phyloP scores from a whole-genome alignment of 1,284 basidiomycete genomes.

The Moesziomyces sp. region DNA sequence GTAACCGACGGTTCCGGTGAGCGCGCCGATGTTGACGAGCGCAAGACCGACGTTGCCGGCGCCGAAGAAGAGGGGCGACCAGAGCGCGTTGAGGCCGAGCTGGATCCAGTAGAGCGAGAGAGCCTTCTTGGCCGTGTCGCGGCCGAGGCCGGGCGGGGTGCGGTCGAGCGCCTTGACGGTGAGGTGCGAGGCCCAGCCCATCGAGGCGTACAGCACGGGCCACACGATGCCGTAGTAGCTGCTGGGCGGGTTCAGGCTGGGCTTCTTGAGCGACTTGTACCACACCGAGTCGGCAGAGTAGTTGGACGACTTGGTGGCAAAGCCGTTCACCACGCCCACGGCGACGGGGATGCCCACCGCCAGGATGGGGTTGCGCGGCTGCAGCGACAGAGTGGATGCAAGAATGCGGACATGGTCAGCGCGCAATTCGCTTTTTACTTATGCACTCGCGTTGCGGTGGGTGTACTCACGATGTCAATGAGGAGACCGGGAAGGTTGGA shows the following conservation, averaged over 20 bases:
- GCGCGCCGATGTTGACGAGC: constrained; percentile 74
- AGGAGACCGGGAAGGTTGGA: constrained; percentile 54
- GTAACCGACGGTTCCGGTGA: constrained; percentile 75
- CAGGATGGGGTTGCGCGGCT: constrained; percentile 60
- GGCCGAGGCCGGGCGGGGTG: constrained; percentile 60
- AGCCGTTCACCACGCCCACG: constrained; percentile 50
- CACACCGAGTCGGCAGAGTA: constrained; percentile 50
- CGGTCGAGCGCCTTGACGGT: constrained; percentile 61
- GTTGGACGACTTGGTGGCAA: constrained; percentile 55
- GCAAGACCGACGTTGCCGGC: constrained; percentile 69
- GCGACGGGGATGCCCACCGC: constrained; percentile 61
- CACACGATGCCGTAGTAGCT: constrained; percentile 69
- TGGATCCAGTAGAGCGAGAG: constrained; percentile 79
- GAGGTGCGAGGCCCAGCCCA: constrained; percentile 81
- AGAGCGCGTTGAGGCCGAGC: constrained; percentile 75
- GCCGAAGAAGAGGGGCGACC: constrained; percentile 80
- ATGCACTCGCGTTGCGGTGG: background rate
- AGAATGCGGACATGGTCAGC: background rate
- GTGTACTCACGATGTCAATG: constrained; percentile 45
- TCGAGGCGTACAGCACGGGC: constrained; percentile 72
- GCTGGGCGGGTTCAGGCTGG: constrained; percentile 52
- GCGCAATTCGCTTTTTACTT: too few relatives aligned
- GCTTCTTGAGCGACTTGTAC: constrained; percentile 60
- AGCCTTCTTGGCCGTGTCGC: constrained; percentile 72
- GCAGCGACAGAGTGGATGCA: background rate